These are phyloP conservation scores for Canna indica DNA, from an alignment of 176 grass and related monocot genomes.

Conservation along the genomic window DNA sequence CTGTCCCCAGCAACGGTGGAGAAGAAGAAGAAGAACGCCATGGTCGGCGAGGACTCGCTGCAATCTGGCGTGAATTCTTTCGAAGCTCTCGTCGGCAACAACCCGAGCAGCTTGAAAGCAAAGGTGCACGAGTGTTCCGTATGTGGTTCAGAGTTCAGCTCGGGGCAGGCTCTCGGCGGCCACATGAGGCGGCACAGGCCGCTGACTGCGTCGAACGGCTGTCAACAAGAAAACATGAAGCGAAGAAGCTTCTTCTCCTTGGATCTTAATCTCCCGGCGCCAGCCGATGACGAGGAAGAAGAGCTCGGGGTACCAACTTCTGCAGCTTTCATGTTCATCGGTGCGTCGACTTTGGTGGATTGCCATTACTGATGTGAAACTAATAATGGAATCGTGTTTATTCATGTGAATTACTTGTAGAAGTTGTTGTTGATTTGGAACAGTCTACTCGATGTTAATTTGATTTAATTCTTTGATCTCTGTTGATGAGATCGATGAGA, in stretches of 20 bases:
- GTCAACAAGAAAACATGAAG: not conserved
- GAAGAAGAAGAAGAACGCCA: too few relatives aligned
- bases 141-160: conserved; percentile 74
- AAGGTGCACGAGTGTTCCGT: conserved; percentile 46
- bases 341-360: not conserved
- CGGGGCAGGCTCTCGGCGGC: conserved; percentile 83
- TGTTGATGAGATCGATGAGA: too few relatives aligned
- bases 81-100: not conserved
- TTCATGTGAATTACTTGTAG: not conserved
- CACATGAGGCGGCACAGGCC: conserved; percentile 83
- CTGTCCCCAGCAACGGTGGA: too few relatives aligned
- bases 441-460: too few relatives aligned
- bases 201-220: not conserved
- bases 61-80: too few relatives aligned
- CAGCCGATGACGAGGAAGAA: not conserved
- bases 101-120: not conserved
- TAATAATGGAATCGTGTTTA: not conserved
- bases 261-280: conserved; percentile 6
- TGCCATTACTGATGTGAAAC: not conserved
- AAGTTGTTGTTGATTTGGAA: not conserved
- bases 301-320: not conserved
- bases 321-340: not conserved
- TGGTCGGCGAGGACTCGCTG: not conserved
- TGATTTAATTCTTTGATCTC: too few relatives aligned
- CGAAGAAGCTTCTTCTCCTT: not conserved